Conservation (phyloP, 192 early-diverging fungal species). For the Podochytrium sp. region DNA sequence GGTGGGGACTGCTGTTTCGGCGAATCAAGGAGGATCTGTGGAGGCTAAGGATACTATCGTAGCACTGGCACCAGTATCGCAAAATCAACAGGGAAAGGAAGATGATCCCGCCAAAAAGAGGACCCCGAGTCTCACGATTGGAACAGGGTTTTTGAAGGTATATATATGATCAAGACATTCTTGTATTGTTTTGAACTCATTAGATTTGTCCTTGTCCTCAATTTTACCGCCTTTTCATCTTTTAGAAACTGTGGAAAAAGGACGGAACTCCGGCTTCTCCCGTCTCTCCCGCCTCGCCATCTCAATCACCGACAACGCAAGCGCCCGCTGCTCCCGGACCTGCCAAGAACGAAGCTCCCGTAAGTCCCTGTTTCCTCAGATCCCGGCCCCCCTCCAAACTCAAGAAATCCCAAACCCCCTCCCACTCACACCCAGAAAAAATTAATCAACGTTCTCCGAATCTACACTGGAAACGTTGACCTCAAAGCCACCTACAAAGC, state of each 20-base stretch:
- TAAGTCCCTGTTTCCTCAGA: neutral
- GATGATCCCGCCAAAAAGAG: neutral
- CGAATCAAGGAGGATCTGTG: too few species aligned
- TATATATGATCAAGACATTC: neutral
- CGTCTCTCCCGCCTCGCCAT: neutral
- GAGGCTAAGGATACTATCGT: too few species aligned
- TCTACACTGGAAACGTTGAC: constrained; percentile 56
- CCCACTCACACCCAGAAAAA: constrained; percentile 22
- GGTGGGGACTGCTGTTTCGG: too few species aligned
- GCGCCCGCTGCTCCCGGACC: too few species aligned
- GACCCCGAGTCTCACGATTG: neutral
- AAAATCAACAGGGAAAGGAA: neutral
- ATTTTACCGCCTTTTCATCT: neutral
- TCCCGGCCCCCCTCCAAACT: neutral
- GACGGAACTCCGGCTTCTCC: neutral
- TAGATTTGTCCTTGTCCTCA: neutral
- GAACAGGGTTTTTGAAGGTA: constrained; percentile 16
- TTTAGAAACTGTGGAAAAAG: constrained; percentile 6
- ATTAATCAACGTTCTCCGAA: constrained; percentile 53
- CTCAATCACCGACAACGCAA: neutral
- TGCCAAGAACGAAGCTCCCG: neutral
- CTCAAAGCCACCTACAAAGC: constrained; percentile 56
- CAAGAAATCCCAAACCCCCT: neutral
- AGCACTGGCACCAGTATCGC: too few species aligned
- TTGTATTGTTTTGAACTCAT: neutral